Conservation (phyloP, 306 rosid species). For the Sphenostylis stenocarpa region DNA sequence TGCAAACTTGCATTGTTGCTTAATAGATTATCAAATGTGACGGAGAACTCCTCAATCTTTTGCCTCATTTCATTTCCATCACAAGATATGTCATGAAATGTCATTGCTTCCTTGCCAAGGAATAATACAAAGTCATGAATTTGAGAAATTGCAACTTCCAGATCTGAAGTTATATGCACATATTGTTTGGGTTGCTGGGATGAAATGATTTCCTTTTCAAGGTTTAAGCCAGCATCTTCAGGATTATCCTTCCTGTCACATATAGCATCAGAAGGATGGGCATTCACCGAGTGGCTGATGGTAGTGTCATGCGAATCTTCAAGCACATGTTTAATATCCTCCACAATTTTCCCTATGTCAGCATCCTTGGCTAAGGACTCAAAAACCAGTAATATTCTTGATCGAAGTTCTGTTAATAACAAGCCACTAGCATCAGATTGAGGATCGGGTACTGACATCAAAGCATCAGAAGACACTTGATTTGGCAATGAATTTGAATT, state of each 20-base stretch:
- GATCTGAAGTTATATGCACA: slow-evolving; percentile 51
- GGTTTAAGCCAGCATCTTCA: slow-evolving; percentile 62
- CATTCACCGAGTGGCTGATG: slow-evolving; percentile 43
- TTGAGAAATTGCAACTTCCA: slow-evolving; percentile 75
- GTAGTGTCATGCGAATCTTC: slow-evolving; percentile 63
- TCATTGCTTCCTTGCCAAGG: slow-evolving; percentile 72
- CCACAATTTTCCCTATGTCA: slow-evolving; percentile 64
- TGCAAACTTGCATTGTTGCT: slow-evolving; percentile 53
- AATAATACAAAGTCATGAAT: slow-evolving; percentile 74
- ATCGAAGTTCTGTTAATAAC: slow-evolving; percentile 61
- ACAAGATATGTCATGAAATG: slow-evolving; percentile 57
- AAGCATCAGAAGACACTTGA: slow-evolving; percentile 39
- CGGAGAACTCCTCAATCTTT: slow-evolving; percentile 75
- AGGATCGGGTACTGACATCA: slow-evolving; percentile 29
- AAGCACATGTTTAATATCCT: slow-evolving; percentile 73
- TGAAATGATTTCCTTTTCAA: slow-evolving; percentile 52
- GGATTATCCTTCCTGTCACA: slow-evolving; percentile 68
- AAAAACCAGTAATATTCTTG: slow-evolving; percentile 68
- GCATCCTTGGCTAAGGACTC: slow-evolving; percentile 71
- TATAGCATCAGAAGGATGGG: slow-evolving; percentile 48
- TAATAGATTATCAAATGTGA: slow-evolving; percentile 53
- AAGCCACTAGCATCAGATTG: slow-evolving; percentile 42
- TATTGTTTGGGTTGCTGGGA: slow-evolving; percentile 46
- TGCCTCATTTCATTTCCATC: slow-evolving; percentile 59
- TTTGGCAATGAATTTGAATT: slow-evolving; percentile 40